A percentile compares a stretch with the other conserved stretches of the same genome.
Evolutionary conservation across 345 rosid genomes (phyloP).

Genomic region (Durio zibethinus): DNA sequence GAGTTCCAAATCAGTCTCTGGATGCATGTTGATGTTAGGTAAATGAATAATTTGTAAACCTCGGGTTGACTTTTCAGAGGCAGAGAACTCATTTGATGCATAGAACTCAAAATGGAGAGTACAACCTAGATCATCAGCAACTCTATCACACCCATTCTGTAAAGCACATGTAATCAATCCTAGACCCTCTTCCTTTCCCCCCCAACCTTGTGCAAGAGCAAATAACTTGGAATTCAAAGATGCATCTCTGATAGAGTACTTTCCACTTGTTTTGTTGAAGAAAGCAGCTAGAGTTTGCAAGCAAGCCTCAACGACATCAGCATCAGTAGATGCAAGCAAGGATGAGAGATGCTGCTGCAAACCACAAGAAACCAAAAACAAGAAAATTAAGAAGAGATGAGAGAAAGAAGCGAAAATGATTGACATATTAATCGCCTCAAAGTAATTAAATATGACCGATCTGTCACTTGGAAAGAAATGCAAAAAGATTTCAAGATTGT

Average conservation of each 20-base stretch:
- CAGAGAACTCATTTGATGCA: constrained; percentile 37
- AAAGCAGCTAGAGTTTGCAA: constrained; percentile 84
- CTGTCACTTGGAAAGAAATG: not conserved
- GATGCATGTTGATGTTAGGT: constrained; percentile 38
- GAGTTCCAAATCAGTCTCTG: constrained; percentile 79
- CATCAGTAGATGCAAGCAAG: constrained; percentile 91
- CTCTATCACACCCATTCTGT: constrained; percentile 57
- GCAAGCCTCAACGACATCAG: constrained; percentile 92
- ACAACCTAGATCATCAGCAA: constrained; percentile 76
- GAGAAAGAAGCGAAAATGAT: not conserved
- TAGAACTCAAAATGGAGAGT: constrained; percentile 97
- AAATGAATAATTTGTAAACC: constrained; percentile 82
- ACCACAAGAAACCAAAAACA: constrained; percentile 15
- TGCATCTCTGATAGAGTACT: constrained; percentile 70
- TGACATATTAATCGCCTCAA: not conserved
- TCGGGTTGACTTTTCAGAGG: constrained; percentile 41
- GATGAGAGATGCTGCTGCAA: constrained; percentile 93
- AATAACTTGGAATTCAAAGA: constrained; percentile 75
- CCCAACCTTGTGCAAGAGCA: constrained; percentile 99
- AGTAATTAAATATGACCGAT: not conserved
- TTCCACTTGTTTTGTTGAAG: constrained; percentile 79
- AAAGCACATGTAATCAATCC: constrained; percentile 77
- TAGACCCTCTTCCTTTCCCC: constrained; percentile 97
- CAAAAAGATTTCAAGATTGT: not conserved
- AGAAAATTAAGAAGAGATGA: not conserved